Base-by-base conservation (phyloP, 176 grass and related monocot genomes). In the Raddia distichophylla region DNA sequence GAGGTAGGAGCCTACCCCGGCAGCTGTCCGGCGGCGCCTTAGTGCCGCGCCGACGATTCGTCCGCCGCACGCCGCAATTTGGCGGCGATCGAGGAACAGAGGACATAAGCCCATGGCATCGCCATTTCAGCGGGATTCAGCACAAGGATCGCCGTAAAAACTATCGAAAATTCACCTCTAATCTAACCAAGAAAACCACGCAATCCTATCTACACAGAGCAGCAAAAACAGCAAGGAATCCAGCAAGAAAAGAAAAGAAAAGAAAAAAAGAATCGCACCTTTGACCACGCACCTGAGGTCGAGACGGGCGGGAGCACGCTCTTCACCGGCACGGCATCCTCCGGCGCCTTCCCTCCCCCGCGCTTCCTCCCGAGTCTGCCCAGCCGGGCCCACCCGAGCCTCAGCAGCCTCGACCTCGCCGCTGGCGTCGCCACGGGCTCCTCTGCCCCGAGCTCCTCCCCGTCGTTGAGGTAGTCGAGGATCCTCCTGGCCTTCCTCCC, bases 381-480 rank as follows among this genome's bases (percentile, higher is more conserved):
- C n/a, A 78, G 4, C 67, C 83, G 74, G 60, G 79, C 52, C 88
- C 88, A 86, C 20, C 79, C 59, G 67, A 90, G 82, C 83, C 83
- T 60, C 42, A 59, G 78, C 51, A 66, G 58, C 44, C 58, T 13
- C 51, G 60, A 72, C 83, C 58, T 76, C 32, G 66, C 73, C 15
- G 55, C 60, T 2, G 73, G 66, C 57, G 87, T n/a, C 15, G 2
- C 57, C 8, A 3, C 19, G 1, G 33, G 12, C 1, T 48, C 85
- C 5, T 73, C 73, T 3, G 18, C 3, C 18, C 81, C 81, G 58
- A 84, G 57, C 71, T 91, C 89, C 71, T 91, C 89, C n/a, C 85
- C 85, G 51, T 85, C 85, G 85, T 91, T 87, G 81, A 91, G 85
- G 81, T 84, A 91, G 12, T 91, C 89, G 16, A 84, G 52, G 80